Evolutionary conservation across 2,329 filamentous ascomycete genomes (phyloP), one percentile per base, ranked within the genome.

Genomic region (Colletotrichum plurivorum): DNA sequence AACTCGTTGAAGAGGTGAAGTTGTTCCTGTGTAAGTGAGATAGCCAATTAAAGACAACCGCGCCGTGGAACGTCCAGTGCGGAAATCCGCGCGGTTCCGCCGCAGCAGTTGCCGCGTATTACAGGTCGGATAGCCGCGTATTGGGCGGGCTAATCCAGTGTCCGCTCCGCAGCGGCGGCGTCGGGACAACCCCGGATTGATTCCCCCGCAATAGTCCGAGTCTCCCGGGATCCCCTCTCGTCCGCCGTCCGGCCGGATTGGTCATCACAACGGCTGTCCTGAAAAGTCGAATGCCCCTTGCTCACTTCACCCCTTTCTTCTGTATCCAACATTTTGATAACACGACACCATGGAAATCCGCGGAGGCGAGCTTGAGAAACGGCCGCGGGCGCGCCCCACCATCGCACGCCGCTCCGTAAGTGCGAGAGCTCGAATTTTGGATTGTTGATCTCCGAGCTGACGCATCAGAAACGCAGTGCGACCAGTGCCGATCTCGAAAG

Each of bases 391-490:
- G 18, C 72, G 72, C 12, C 67, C 69, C 7, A 67, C 70, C 8
- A 75, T 77, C 53, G 53, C 70, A 22, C 75, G 74, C 56, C 73
- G 74, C 53, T 76, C 75, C 16, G 75, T 75, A 52, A 74, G 72
- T 25, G 18, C 10, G 4, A 16, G 45, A n/a, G 4, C 1, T 25
- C 7, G 12, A 49, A 16, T 20, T 3, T 9, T 2, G 16, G 4
- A 48, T n/a, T 43, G 6, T 43, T 43, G 13, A 13, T 6, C 41
- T 8, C 41, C 41, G 77, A 78, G 71, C 76, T 76, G 52, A 70
- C 55, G 58, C n/a, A 27, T 69, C 43, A 4, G 8, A 8, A 18
- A 36, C 9, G 31, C 3, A 60, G 57, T 60, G 57, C 43, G 57
- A 60, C 8, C 46, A 51, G 15, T 52, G 57, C n/a, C 46, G 57